Evolutionary conservation across 2,329 filamentous ascomycete genomes (phyloP), one percentile per base, ranked within the genome.

Genomic region (Capronia coronata): DNA sequence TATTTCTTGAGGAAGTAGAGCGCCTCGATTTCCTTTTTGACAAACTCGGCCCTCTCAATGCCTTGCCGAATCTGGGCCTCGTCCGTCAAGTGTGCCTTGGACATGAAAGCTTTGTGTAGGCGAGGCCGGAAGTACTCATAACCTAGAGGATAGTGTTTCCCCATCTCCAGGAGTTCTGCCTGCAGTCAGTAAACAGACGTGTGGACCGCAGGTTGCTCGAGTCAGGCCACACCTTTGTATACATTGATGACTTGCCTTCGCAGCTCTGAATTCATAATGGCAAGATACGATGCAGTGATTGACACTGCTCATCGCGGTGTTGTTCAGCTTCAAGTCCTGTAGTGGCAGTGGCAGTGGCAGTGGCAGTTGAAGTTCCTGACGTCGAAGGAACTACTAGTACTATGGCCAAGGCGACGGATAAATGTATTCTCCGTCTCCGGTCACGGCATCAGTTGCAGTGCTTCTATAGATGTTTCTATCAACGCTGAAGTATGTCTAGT

Each of bases 11-110:
- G 47, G 21, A 52, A 50, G 39, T 79, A 96, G 87, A 97, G 66
- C 14, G 89, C 84, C 71, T 96, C 90, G 53, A 97, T 87, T 67
- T 96, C 91, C 76, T 94, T 96, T 69, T 87, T 94, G 2, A 97
- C 88, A 67, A 86, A 96, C 58, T 94, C 80, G 0, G 89, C 91
- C 52, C 84, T 76, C 34, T 79, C 75, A 48, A 98, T 87, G 0
- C 82, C 86, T 52, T 82, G 76, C 35, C 75, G 76, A 43, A 98
- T 96, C 61, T 87, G 76, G 6, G 77, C 79, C 55, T 91, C 84
- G 59, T 93, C 82, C 1, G 72, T 75, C 50, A 95, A 64, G 34
- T 75, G 68, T 1, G 83, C 79, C 60, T 94, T 88, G 40, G 81
- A 80, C 58, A 83, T 79, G 69, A 97, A 98, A 1, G 91, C 91